Conservation (phyloP, 1,284 basidiomycete genomes). For the Anthracocystis panici-leucophaei region DNA sequence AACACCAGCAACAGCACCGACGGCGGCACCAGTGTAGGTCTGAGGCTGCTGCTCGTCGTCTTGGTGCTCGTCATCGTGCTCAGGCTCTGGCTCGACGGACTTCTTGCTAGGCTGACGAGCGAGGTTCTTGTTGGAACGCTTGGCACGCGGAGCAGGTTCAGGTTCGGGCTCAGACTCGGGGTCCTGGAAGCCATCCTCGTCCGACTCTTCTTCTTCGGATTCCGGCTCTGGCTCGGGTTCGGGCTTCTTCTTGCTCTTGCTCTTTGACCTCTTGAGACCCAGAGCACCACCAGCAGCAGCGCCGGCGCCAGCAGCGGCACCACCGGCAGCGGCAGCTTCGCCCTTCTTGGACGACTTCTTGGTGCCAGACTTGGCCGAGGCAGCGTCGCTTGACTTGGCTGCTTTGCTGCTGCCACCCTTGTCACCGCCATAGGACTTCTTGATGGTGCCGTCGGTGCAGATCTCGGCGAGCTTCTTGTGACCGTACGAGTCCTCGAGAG, state of each 20-base stretch:
- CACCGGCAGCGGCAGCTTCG: constrained; percentile 26
- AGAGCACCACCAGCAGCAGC: constrained; percentile 30
- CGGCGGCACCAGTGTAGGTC: constrained; percentile 60
- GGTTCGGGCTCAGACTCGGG: constrained; percentile 31
- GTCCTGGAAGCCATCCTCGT: constrained; percentile 32
- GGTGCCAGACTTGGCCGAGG: constrained; percentile 16
- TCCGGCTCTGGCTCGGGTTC: constrained; percentile 45
- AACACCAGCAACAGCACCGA: constrained; percentile 57
- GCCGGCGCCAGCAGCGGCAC: constrained; percentile 43
- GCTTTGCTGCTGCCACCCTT: constrained; percentile 13
- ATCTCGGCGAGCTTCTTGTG: constrained; percentile 49
- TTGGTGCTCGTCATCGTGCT: constrained; percentile 19
- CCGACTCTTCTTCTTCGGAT: constrained; percentile 22
- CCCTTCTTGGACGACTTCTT: constrained; percentile 50
- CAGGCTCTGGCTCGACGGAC: constrained; percentile 27
- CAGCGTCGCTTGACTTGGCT: constrained; percentile 22
- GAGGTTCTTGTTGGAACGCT: constrained; percentile 38
- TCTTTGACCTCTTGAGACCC: constrained; percentile 38
- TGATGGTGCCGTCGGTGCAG: constrained; percentile 48
- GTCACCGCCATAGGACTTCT: constrained; percentile 43
- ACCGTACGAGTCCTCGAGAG: constrained; percentile 64
- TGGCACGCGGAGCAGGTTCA: constrained; percentile 15
- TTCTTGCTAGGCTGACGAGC: constrained; percentile 44
- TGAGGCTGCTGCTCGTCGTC: constrained; percentile 41
- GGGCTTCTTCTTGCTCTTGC: constrained; percentile 39